A percentile compares a stretch with the other conserved stretches of the same genome.
phyloP scores from a whole-genome alignment of 306 rosid genomes.

The Carpinus fangiana region DNA sequence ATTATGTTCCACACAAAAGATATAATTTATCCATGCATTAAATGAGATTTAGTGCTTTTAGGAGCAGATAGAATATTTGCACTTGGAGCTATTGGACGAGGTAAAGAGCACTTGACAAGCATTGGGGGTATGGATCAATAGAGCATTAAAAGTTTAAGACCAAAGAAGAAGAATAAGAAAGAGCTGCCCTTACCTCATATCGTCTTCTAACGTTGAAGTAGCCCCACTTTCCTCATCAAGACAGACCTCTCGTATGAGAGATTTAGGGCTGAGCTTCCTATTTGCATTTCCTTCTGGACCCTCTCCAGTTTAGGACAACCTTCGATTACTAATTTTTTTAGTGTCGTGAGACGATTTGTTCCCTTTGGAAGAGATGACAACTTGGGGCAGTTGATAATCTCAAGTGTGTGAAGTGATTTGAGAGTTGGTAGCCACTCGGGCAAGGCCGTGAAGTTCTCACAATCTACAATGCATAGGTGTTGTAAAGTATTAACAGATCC shows the following conservation, averaged over 20 bases:
- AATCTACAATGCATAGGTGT: background rate
- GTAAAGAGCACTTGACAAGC: no score
- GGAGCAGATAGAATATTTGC: no score
- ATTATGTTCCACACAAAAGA: no score
- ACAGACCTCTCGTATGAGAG: background rate
- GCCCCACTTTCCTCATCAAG: background rate
- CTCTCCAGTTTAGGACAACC: background rate
- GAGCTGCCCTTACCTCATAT: no score
- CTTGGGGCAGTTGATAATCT: background rate
- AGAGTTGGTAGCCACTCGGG: conserved; percentile 34
- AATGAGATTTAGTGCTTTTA: no score
- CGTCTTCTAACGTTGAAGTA: no score
- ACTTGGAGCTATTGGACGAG: no score
- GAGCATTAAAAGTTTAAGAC: no score
- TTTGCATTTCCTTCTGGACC: background rate
- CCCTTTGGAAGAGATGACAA: conserved; percentile 18
- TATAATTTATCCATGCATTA: no score
- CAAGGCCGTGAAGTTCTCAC: conserved; percentile 3
- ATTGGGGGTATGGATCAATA: background rate
- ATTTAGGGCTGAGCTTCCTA: background rate
- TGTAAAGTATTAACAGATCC: conserved; percentile 22
- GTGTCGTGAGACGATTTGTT: background rate
- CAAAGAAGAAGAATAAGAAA: no score
- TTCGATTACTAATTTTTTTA: background rate
- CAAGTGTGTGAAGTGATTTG: background rate